These are phyloP conservation scores for Penicillium sp. DNA, from an alignment of 2,329 filamentous ascomycete genomes.

Conservation along the genomic window DNA sequence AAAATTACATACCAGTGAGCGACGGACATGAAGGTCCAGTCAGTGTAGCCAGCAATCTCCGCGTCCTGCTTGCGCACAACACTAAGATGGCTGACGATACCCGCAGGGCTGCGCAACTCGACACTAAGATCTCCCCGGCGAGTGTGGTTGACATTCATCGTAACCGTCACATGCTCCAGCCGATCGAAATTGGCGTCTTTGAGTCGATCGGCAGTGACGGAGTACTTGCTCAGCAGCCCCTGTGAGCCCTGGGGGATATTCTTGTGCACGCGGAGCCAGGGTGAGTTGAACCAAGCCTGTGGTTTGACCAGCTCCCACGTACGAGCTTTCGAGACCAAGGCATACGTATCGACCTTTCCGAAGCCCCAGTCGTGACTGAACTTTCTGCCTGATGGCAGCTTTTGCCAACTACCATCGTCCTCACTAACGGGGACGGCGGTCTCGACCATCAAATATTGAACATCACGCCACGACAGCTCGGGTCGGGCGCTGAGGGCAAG, in stretches of 20 bases:
- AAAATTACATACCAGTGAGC: slow-evolving; percentile 70
- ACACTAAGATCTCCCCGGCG: slow-evolving; percentile 88
- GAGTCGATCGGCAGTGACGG: slow-evolving; percentile 76
- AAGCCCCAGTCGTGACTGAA: slow-evolving; percentile 96
- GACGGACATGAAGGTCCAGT: slow-evolving; percentile 99
- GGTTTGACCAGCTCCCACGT: slow-evolving; percentile 85
- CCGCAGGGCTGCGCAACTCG: slow-evolving; percentile 78
- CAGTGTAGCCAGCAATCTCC: slow-evolving; percentile 65
- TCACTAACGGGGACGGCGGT: slow-evolving; percentile 76
- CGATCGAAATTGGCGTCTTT: slow-evolving; percentile 75
- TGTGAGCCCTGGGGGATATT: slow-evolving; percentile 76
- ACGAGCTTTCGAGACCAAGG: slow-evolving; percentile 78
- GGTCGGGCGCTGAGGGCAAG: slow-evolving; percentile 79
- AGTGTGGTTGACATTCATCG: slow-evolving; percentile 89
- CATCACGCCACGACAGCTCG: slow-evolving; percentile 85
- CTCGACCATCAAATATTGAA: slow-evolving; percentile 84
- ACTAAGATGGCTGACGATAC: slow-evolving; percentile 77
- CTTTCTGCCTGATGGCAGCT: slow-evolving; percentile 71
- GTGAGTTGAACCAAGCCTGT: slow-evolving; percentile 89
- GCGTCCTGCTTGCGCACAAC: slow-evolving; percentile 67
- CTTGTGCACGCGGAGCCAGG: slow-evolving; percentile 87
- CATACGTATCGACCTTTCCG: slow-evolving; percentile 86
- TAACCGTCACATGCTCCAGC: slow-evolving; percentile 91
- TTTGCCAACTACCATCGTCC: slow-evolving; percentile 71
- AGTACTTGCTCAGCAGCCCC: slow-evolving; percentile 73